These are phyloP conservation scores for Chrysophaeum taylorii DNA, from an alignment of 352 stramenopile genomes.

Conservation along the genomic window DNA sequence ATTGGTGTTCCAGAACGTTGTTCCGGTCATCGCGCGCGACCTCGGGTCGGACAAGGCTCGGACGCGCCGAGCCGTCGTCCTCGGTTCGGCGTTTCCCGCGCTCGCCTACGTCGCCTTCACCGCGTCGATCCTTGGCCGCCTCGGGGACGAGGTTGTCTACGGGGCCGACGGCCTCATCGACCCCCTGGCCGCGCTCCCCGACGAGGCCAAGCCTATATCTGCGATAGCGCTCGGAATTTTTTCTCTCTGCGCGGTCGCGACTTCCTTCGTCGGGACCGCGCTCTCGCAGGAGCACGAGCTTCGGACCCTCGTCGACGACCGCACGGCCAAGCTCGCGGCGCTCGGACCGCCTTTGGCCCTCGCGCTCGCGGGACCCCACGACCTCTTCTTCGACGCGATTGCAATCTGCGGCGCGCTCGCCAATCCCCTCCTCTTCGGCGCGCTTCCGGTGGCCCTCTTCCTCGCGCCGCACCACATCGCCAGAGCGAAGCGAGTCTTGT, in stretches of 20 bases:
- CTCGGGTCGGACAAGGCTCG: neutral
- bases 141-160: no score
- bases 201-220: neutral
- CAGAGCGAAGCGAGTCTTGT: no score
- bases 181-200: neutral
- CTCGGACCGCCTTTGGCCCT: neutral
- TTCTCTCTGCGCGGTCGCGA: neutral
- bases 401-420: neutral
- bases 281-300: neutral
- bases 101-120: neutral
- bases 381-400: neutral
- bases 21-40: neutral
- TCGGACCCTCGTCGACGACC: neutral
- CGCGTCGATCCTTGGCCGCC: neutral
- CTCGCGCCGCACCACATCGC: neutral
- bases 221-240: neutral
- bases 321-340: neutral
- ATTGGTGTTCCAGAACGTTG: constrained; percentile 5
- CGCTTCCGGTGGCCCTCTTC: neutral
- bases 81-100: neutral
- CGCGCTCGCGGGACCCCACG: neutral
- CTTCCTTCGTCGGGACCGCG: neutral
- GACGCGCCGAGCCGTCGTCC: neutral
- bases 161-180: neutral
- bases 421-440: neutral